Base-by-base conservation (phyloP, 2,329 filamentous ascomycete species). In the Pyrenophora teres region DNA sequence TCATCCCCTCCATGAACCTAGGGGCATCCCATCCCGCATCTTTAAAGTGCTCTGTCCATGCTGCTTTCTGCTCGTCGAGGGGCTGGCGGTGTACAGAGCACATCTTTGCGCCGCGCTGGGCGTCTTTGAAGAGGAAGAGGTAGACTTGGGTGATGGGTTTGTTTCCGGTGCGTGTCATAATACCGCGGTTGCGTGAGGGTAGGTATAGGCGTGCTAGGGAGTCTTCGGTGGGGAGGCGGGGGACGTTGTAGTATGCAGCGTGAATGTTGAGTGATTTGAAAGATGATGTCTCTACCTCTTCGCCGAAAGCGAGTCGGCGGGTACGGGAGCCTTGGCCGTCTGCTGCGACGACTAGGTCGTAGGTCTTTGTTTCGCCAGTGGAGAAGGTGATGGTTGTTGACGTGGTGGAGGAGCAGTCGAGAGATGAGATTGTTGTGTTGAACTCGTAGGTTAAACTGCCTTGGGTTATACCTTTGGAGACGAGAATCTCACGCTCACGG, bases 21-120 rank as follows among this genome's bases (percentile, higher is more conserved):
- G 74, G 61, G 0, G 71, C 61, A 43, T 78, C 60, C 80, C 79
- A 83, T 1, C 78, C 80, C 0, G 72, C 72, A 36, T 72, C 78
- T 2, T 54, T 41, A 40, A 71, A 78, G 0, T 67, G 2, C 61
- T 53, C 31, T 3, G 45, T 41, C 2, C 65, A 63, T 32, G 77
- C 57, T 0, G 65, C 68, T 6, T 70, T 60, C 56, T 81, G 81
- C 54, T 81, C 67, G 15, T 68, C 67, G 13, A 69, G 19, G 0
- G 75, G 49, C 16, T 74, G 69, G 1, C 72, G 73, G 12, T 57
- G 37, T 3, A 55, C 39, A 1, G 43, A 23, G 7, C 27, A 52
- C 40, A 47, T 54, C 18, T 8, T 48, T 23, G 25, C 39, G 31
- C 19, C 9, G 19, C 51, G 52, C 40, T 35, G 37, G 4, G 44